These are phyloP conservation scores for Fusarium nematophilum DNA, from an alignment of 2,329 filamentous ascomycete genomes.

Conservation along the genomic window DNA sequence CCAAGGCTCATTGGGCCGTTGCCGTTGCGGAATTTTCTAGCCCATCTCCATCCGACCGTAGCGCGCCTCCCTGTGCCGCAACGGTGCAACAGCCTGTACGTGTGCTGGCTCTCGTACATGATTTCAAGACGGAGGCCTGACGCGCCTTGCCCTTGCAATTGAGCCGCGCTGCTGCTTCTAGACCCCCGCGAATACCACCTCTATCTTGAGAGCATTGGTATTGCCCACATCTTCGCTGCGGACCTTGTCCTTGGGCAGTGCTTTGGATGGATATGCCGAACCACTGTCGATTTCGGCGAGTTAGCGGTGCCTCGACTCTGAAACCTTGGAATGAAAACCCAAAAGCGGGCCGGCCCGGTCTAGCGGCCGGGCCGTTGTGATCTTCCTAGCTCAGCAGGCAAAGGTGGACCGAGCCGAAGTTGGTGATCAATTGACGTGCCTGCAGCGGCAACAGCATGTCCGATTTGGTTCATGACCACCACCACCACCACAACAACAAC, in stretches of 20 bases:
- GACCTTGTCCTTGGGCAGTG: constrained; percentile 1
- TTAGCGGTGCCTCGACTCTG: constrained; percentile 6
- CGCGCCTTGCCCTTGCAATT: constrained; percentile 19
- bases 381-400: constrained; percentile 30
- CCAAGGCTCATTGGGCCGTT: constrained; percentile 32
- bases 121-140: constrained; percentile 13
- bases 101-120: constrained; percentile 9
- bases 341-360: constrained; percentile 43
- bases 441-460: constrained; percentile 10
- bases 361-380: constrained; percentile 40
- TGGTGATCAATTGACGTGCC: constrained; percentile 23
- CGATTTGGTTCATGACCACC: constrained; percentile 21
- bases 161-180: constrained; percentile 19
- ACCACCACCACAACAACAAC: background rate
- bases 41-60: constrained; percentile 29
- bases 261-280: constrained; percentile 5
- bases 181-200: background rate
- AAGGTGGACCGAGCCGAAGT: constrained; percentile 11
- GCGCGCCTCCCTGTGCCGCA: constrained; percentile 18
- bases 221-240: background rate
- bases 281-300: constrained; percentile 4
- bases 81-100: constrained; percentile 18
- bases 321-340: constrained; percentile 24
- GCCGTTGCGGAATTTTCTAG: constrained; percentile 27
- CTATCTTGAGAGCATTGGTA: background rate